Percentiles rank a stretch among this genome's conserved stretches.
phyloP scores from a whole-genome alignment of 2,329 filamentous ascomycete species.

The Exophiala mesophila region DNA sequence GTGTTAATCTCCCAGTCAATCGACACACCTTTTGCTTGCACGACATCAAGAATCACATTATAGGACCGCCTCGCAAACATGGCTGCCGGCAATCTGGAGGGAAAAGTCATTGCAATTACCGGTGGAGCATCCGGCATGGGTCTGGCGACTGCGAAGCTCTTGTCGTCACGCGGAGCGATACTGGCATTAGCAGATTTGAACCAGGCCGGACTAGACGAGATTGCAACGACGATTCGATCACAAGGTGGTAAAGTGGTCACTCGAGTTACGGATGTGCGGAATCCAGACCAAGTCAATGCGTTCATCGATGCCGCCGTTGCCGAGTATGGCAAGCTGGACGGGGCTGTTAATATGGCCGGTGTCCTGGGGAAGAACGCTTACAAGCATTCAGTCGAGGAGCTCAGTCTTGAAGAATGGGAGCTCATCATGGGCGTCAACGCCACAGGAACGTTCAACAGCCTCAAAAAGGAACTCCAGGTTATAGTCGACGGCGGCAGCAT shows the following conservation, averaged over 20 bases:
- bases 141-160: conserved; percentile 42
- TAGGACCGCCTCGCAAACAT: too few relatives aligned
- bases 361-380: conserved; percentile 7
- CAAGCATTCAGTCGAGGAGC: background rate
- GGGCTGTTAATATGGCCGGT: conserved; percentile 21
- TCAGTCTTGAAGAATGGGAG: conserved; percentile 2
- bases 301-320: conserved; percentile 16
- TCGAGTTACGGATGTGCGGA: conserved; percentile 14
- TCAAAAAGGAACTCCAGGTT: conserved; percentile 32
- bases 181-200: conserved; percentile 48
- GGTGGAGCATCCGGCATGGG: conserved; percentile 50
- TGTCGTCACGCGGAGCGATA: conserved; percentile 41
- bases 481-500: conserved; percentile 35
- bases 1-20: too few relatives aligned
- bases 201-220: conserved; percentile 29
- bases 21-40: too few relatives aligned
- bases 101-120: conserved; percentile 32
- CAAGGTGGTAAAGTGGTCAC: conserved; percentile 2
- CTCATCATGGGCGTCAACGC: conserved; percentile 9
- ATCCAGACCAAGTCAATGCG: conserved; percentile 8
- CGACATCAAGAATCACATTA: too few relatives aligned
- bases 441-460: conserved; percentile 4
- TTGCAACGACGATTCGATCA: conserved; percentile 13
- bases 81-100: conserved; percentile 1
- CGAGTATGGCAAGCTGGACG: conserved; percentile 16